Conservation (phyloP, 371 early-diverging fungal species). For the Blakeslea trispora region DNA sequence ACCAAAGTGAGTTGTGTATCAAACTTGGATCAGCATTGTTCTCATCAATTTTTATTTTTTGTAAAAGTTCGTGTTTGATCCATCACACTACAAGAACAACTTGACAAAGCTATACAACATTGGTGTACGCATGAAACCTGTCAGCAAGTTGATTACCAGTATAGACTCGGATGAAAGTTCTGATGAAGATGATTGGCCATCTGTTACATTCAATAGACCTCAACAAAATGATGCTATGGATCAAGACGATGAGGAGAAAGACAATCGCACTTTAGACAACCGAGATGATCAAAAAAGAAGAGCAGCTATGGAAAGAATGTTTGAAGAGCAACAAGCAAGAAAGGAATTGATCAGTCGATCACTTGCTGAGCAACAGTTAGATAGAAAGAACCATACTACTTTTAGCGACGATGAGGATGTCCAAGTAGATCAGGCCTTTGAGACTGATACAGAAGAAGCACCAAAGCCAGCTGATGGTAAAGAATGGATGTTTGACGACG, state of each 20-base stretch:
- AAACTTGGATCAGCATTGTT: too few species aligned
- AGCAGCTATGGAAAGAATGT: constrained; percentile 37
- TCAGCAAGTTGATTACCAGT: constrained; percentile 33
- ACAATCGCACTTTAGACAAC: not conserved
- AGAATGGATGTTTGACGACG: constrained; percentile 56
- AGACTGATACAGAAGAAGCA: constrained; percentile 17
- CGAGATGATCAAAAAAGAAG: constrained; percentile 33
- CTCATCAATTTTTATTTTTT: too few species aligned
- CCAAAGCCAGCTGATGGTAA: constrained; percentile 36
- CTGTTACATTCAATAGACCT: constrained; percentile 7
- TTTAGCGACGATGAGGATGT: constrained; percentile 30
- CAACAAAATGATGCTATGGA: not conserved
- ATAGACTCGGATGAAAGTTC: constrained; percentile 10
- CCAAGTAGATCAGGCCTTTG: constrained; percentile 7
- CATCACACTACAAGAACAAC: constrained; percentile 71
- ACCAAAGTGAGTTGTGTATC: constrained; percentile 25
- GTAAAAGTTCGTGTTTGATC: constrained; percentile 75
- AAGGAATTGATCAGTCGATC: constrained; percentile 28
- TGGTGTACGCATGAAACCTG: constrained; percentile 46
- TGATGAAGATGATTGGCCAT: constrained; percentile 11
- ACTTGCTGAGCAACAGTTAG: constrained; percentile 14
- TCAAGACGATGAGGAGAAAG: constrained; percentile 1
- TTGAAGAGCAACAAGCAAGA: constrained; percentile 25
- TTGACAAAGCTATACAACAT: constrained; percentile 64
- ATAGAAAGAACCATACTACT: constrained; percentile 27